These are phyloP conservation scores for Luzula sylvatica DNA, from an alignment of 176 grass and related monocot species.

Conservation along the genomic window DNA sequence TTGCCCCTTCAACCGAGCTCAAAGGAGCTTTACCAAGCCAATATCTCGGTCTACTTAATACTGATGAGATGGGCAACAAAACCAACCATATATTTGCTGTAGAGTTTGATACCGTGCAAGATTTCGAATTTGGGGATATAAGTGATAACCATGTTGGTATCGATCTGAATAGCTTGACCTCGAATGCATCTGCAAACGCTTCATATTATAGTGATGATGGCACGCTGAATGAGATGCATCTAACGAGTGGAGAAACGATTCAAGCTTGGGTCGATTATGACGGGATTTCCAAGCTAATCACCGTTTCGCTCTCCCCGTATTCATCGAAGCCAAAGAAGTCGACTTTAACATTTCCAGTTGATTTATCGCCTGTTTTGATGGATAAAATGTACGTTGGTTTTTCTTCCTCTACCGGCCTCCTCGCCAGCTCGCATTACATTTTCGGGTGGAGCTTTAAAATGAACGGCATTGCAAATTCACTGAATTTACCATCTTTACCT, in stretches of 20 bases:
- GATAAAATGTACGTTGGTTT: conserved; percentile 64
- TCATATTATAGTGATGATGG: conserved; percentile 48
- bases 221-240: conserved; percentile 39
- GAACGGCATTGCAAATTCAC: conserved; percentile 39
- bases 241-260: conserved; percentile 36
- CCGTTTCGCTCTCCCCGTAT: conserved; percentile 57
- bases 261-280: conserved; percentile 90
- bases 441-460: conserved; percentile 60
- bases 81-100: conserved; percentile 70
- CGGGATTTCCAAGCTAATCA: conserved; percentile 38
- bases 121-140: conserved; percentile 69
- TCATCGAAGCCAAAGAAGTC: conserved; percentile 33
- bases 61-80: conserved; percentile 46
- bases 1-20: conserved; percentile 40
- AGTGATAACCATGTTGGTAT: conserved; percentile 78
- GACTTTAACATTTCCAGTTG: conserved; percentile 44
- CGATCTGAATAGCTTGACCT: conserved; percentile 53
- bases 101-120: conserved; percentile 81
- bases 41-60: conserved; percentile 54
- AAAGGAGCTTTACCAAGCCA: conserved; percentile 40
- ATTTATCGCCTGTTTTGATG: conserved; percentile 58
- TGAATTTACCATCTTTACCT: conserved; percentile 50
- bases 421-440: conserved; percentile 64
- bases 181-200: conserved; percentile 43
- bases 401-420: conserved; percentile 50